Evolutionary conservation across 352 stramenopile genomes (phyloP).

Genomic region (Thraustotheca clavata): DNA sequence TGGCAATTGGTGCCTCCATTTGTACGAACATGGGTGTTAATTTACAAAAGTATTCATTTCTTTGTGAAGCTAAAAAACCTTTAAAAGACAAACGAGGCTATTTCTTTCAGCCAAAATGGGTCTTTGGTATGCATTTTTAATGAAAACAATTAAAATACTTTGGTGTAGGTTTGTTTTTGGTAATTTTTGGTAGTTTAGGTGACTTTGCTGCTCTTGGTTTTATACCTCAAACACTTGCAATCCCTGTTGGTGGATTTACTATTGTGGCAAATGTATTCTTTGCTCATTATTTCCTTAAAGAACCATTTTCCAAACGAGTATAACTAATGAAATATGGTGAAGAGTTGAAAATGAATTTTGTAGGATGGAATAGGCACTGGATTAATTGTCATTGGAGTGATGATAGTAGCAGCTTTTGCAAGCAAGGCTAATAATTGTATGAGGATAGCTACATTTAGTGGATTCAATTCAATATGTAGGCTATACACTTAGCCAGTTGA

Average conservation of each 20-base stretch:
- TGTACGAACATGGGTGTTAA: constrained; percentile 82
- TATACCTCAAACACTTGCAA: constrained; percentile 68
- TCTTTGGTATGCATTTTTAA: constrained; percentile 32
- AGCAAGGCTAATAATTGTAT: constrained; percentile 54
- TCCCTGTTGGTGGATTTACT: constrained; percentile 63
- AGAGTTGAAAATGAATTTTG: neutral
- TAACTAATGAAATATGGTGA: neutral
- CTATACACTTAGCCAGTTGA: constrained; percentile 69
- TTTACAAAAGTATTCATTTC: constrained; percentile 85
- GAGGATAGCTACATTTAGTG: too few species aligned
- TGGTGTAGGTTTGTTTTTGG: constrained; percentile 37
- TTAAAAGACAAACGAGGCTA: constrained; percentile 61
- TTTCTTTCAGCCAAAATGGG: constrained; percentile 62
- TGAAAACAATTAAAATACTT: neutral
- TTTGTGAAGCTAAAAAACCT: constrained; percentile 59
- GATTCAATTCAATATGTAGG: neutral
- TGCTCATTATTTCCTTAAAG: constrained; percentile 66
- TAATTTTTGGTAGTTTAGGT: constrained; percentile 55
- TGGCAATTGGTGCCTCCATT: constrained; percentile 60
- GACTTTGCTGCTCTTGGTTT: constrained; percentile 78
- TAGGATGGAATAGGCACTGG: constrained; percentile 57
- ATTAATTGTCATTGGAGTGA: constrained; percentile 61
- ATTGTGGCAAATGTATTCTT: constrained; percentile 83
- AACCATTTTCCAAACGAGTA: constrained; percentile 47
- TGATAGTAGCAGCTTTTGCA: constrained; percentile 69